phyloP scores from a whole-genome alignment of 1,139 yeast species.

The Pichia sp. region DNA sequence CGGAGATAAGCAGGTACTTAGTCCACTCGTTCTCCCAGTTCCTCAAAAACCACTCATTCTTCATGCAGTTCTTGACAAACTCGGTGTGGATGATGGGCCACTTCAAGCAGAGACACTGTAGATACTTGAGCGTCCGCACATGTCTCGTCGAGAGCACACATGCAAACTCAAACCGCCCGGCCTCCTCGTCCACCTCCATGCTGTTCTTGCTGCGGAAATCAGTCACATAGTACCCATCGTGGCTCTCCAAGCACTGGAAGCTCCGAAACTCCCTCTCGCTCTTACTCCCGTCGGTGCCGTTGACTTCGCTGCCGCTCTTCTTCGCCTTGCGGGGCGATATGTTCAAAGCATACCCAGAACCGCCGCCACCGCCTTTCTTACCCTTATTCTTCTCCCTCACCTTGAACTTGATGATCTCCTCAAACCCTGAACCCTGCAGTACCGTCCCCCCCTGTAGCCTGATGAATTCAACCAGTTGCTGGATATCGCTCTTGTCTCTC shows the following conservation, averaged over 20 bases:
- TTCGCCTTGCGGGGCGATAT: constrained; percentile 27
- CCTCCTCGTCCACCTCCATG: constrained; percentile 1
- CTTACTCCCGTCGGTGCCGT: not conserved
- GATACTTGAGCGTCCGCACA: constrained; percentile 67
- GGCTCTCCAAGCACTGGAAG: constrained; percentile 18
- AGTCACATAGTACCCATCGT: constrained; percentile 54
- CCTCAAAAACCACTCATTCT: constrained; percentile 25
- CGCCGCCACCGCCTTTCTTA: not conserved
- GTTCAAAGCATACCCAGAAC: not conserved
- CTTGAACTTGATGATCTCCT: constrained; percentile 11
- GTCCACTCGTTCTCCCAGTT: constrained; percentile 39
- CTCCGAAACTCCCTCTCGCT: constrained; percentile 5
- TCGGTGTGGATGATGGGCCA: constrained; percentile 77
- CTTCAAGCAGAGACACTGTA: constrained; percentile 82
- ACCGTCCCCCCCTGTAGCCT: constrained; percentile 15
- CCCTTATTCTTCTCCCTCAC: not conserved
- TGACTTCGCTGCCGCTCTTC: constrained; percentile 43
- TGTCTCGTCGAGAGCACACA: constrained; percentile 59
- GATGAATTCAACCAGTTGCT: constrained; percentile 12
- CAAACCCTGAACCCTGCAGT: constrained; percentile 12
- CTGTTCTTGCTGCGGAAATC: constrained; percentile 31
- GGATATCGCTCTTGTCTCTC: constrained; percentile 8
- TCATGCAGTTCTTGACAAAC: constrained; percentile 54
- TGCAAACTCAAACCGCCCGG: constrained; percentile 42
- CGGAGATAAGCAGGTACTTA: constrained; percentile 67